Percentiles rank a stretch among this genome's conserved stretches.
Conservation (phyloP, 352 stramenopile genomes). For the Aphanomyces euteiches region DNA sequence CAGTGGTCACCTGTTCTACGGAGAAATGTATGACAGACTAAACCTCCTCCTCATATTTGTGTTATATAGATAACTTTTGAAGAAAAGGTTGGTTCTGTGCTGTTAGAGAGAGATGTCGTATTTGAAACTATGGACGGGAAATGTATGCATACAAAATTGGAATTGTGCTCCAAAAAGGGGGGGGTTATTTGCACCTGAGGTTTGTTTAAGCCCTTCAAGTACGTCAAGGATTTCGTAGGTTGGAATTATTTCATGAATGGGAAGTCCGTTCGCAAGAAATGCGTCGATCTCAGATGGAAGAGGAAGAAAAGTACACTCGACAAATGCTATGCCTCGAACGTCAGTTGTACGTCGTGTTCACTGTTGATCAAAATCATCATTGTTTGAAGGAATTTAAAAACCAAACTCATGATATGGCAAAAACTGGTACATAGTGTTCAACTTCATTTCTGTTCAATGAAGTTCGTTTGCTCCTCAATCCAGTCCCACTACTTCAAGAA, state of each 20-base stretch:
- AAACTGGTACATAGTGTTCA: background rate
- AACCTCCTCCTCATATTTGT: background rate
- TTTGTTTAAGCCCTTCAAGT: background rate
- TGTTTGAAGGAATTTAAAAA: background rate
- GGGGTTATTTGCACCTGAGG: background rate
- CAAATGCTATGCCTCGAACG: background rate
- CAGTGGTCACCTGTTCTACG: constrained; percentile 7
- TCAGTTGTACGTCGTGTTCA: background rate
- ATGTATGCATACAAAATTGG: constrained; percentile 1
- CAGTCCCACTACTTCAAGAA: background rate
- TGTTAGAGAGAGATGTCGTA: background rate
- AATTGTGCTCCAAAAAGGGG: constrained; percentile 14
- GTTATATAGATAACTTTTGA: constrained; percentile 11
- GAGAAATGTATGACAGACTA: constrained; percentile 3
- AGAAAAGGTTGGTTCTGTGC: background rate
- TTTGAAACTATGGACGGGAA: constrained; percentile 7
- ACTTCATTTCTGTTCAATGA: background rate
- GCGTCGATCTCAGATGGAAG: constrained; percentile 5
- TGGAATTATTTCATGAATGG: constrained; percentile 25
- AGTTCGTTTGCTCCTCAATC: background rate
- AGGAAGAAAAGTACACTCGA: constrained; percentile 5
- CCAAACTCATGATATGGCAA: background rate
- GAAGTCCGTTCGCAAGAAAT: constrained; percentile 1
- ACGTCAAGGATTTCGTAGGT: background rate
- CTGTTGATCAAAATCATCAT: background rate